Percentiles rank a stretch among this genome's conserved stretches.
These are phyloP conservation scores for Malassezia arunalokei DNA, from an alignment of 1,284 basidiomycete genomes.

Conservation along the genomic window DNA sequence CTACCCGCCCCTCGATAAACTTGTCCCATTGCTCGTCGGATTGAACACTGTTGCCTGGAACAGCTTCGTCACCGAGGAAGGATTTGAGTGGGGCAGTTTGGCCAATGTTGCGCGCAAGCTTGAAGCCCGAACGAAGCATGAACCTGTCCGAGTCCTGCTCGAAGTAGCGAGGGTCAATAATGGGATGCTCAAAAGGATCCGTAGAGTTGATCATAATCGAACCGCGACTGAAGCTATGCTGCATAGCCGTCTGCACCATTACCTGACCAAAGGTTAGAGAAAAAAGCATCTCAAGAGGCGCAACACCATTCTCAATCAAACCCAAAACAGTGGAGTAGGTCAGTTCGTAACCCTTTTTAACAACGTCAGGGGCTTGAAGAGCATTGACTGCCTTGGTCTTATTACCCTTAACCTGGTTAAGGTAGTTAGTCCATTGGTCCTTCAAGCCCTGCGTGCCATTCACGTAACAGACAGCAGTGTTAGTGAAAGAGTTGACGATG, in stretches of 20 bases:
- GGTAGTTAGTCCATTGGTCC: constrained; percentile 36
- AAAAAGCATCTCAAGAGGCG: constrained; percentile 32
- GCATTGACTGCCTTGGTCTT: constrained; percentile 47
- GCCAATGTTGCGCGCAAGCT: constrained; percentile 52
- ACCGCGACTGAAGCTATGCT: constrained; percentile 55
- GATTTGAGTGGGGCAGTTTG: constrained; percentile 17
- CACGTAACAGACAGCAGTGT: constrained; percentile 58
- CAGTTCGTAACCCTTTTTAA: constrained; percentile 56
- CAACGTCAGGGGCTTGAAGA: constrained; percentile 52
- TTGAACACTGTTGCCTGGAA: constrained; percentile 17
- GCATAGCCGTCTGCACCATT: constrained; percentile 56
- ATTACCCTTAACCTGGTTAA: constrained; percentile 43
- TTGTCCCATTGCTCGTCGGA: constrained; percentile 51
- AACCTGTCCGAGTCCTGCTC: constrained; percentile 48
- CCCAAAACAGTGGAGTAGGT: constrained; percentile 54
- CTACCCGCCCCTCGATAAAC: constrained; percentile 47
- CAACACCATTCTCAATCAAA: constrained; percentile 46
- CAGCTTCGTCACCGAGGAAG: constrained; percentile 14
- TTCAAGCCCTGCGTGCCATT: constrained; percentile 51
- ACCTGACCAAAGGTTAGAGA: constrained; percentile 23
- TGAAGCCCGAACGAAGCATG: constrained; percentile 55
- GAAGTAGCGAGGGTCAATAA: constrained; percentile 58
- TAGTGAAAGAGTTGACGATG: constrained; percentile 56
- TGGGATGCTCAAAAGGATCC: constrained; percentile 53
- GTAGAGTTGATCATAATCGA: constrained; percentile 51